Percentiles rank a stretch among this genome's conserved stretches.
These are phyloP conservation scores for Chrysanthemum seticuspe DNA, from an alignment of 129 eudicot species.

Conservation along the genomic window DNA sequence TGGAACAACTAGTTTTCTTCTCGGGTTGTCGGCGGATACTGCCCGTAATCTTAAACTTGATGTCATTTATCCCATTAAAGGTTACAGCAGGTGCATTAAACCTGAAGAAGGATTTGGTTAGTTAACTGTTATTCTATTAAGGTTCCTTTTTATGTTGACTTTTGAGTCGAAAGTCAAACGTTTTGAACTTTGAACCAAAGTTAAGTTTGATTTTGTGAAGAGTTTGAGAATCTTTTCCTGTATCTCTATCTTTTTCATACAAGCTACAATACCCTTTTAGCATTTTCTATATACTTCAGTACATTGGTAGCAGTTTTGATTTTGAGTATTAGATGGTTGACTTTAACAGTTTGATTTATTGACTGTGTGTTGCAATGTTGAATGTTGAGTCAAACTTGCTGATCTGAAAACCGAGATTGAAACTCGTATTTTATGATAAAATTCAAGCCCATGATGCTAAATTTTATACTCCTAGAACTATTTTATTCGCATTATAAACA, in stretches of 20 bases:
- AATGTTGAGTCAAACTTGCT: too few species aligned
- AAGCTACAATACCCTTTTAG: background rate
- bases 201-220: background rate
- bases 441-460: too few species aligned
- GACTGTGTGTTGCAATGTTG: too few species aligned
- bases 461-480: too few species aligned
- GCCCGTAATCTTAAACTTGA: constrained; percentile 80
- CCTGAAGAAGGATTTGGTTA: constrained; percentile 75
- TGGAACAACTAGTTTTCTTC: constrained; percentile 84
- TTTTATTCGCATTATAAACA: background rate
- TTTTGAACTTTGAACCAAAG: background rate
- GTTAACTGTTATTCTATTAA: constrained; percentile 20
- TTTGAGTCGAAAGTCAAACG: constrained; percentile 11
- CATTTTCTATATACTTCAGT: too few species aligned
- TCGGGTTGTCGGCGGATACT: constrained; percentile 67
- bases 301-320: too few species aligned
- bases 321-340: too few species aligned
- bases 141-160: constrained; percentile 5
- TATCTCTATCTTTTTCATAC: background rate
- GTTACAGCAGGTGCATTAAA: constrained; percentile 69
- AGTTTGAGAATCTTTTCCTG: background rate
- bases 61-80: constrained; percentile 76
- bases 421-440: too few species aligned
- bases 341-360: too few species aligned
- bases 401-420: too few species aligned